These are phyloP conservation scores for Lipomyces starkeyi DNA, from an alignment of 805 yeast species.

Conservation along the genomic window DNA sequence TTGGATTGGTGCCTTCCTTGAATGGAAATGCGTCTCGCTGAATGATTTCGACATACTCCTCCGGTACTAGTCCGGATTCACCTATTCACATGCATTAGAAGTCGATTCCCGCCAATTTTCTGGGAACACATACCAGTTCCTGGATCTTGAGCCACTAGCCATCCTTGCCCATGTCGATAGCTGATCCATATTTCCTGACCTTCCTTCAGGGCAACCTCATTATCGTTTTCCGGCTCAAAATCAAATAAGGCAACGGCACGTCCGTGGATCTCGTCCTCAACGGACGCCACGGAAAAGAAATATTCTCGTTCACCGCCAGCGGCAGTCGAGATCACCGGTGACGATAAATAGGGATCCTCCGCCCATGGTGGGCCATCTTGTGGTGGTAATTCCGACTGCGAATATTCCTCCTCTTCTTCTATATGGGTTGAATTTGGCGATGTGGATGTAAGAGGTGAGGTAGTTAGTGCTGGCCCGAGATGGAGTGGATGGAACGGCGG, in stretches of 20 bases:
- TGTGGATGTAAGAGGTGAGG: not conserved
- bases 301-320: slow-evolving; percentile 47
- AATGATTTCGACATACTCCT: slow-evolving; percentile 77
- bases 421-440: slow-evolving; percentile 29
- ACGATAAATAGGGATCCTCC: slow-evolving; percentile 45
- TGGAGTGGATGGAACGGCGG: slow-evolving; percentile 70
- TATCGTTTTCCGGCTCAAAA: slow-evolving; percentile 91
- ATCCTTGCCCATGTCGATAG: slow-evolving; percentile 96
- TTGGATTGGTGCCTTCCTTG: not conserved
- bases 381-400: slow-evolving; percentile 22
- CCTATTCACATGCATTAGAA: slow-evolving; percentile 12
- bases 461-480: slow-evolving; percentile 56
- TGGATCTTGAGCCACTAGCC: slow-evolving; percentile 91
- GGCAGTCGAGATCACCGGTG: slow-evolving; percentile 40
- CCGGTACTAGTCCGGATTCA: slow-evolving; percentile 92
- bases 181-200: slow-evolving; percentile 86
- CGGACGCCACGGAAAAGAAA: slow-evolving; percentile 33
- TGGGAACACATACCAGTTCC: slow-evolving; percentile 45
- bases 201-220: slow-evolving; percentile 76
- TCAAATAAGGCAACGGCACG: slow-evolving; percentile 88
- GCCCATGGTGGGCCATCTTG: slow-evolving; percentile 48
- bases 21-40: slow-evolving; percentile 40
- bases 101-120: not conserved
- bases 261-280: slow-evolving; percentile 54
- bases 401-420: slow-evolving; percentile 26